Conservation (phyloP, 495 filamentous ascomycete genomes). For the Lichenothelia convexa region DNA sequence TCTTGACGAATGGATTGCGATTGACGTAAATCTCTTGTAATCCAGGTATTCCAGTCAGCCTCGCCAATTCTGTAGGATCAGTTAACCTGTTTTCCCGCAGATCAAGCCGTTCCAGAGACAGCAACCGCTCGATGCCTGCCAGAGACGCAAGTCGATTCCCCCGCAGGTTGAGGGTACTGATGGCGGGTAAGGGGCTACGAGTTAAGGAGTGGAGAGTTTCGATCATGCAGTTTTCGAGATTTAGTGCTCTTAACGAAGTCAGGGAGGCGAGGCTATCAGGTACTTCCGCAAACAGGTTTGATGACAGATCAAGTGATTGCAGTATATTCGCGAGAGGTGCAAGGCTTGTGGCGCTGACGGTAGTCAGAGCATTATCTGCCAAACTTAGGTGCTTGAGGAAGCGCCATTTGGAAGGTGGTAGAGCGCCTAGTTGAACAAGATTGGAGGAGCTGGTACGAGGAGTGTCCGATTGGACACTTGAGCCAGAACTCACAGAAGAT, state of each 20-base stretch:
- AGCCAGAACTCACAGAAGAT: conserved; percentile 85
- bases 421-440: conserved; percentile 39
- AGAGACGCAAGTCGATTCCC: conserved; percentile 76
- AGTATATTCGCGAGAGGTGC: conserved; percentile 68
- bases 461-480: conserved; percentile 53
- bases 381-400: conserved; percentile 82
- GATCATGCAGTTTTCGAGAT: conserved; percentile 94
- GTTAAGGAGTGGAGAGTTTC: conserved; percentile 78
- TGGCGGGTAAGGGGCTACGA: conserved; percentile 75
- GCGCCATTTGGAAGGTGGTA: conserved; percentile 80
- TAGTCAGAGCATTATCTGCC: conserved; percentile 75
- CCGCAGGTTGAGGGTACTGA: conserved; percentile 80
- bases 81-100: conserved; percentile 78
- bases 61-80: conserved; percentile 78
- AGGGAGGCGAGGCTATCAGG: conserved; percentile 74
- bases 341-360: conserved; percentile 53
- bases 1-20: conserved; percentile 78
- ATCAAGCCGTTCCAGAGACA: conserved; percentile 77
- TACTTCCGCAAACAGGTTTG: conserved; percentile 76
- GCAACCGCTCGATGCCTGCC: conserved; percentile 74
- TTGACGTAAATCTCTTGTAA: conserved; percentile 81
- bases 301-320: conserved; percentile 77
- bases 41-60: conserved; percentile 77
- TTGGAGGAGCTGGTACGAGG: conserved; percentile 59
- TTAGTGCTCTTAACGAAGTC: conserved; percentile 67